These are phyloP conservation scores for Phaseolus coccineus DNA, from an alignment of 331 rosid species.

Conservation along the genomic window DNA sequence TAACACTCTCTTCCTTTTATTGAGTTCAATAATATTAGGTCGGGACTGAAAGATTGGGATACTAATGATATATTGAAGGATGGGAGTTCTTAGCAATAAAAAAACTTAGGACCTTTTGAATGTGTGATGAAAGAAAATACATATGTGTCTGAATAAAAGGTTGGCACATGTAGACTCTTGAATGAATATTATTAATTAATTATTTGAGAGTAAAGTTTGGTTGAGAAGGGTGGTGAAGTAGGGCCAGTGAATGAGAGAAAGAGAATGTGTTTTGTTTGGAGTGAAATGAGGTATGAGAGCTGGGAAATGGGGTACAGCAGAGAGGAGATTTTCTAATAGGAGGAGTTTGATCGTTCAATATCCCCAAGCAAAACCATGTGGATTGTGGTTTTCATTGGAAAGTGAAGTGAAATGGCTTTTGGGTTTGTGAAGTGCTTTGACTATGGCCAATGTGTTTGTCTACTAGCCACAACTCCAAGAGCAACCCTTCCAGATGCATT, in stretches of 20 bases:
- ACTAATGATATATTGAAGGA: constrained; percentile 51
- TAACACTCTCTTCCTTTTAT: constrained; percentile 36
- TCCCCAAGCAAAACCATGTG: constrained; percentile 70
- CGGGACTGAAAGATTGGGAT: constrained; percentile 47
- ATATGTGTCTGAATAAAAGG: constrained; percentile 9
- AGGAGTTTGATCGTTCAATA: constrained; percentile 59
- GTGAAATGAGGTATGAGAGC: constrained; percentile 43
- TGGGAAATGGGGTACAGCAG: constrained; percentile 43
- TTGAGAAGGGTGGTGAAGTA: constrained; percentile 39
- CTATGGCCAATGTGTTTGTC: constrained; percentile 42
- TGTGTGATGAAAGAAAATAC: constrained; percentile 36
- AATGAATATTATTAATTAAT: constrained; percentile 25
- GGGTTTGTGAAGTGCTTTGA: constrained; percentile 50
- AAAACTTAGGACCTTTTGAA: constrained; percentile 36
- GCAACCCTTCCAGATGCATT: constrained; percentile 35
- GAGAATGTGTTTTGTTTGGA: constrained; percentile 43
- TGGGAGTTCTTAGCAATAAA: constrained; percentile 51
- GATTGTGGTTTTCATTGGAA: constrained; percentile 66
- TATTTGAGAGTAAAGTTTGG: constrained; percentile 28
- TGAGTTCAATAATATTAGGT: constrained; percentile 47
- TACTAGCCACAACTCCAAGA: constrained; percentile 40
- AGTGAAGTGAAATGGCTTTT: constrained; percentile 52
- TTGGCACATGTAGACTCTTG: constrained; percentile 34
- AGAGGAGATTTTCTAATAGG: constrained; percentile 58
- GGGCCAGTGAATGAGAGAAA: constrained; percentile 43